Evolutionary conservation across 139 green algal species (phyloP), one percentile per base, ranked within the genome.

Genomic region (Eudorina sp.): DNA sequence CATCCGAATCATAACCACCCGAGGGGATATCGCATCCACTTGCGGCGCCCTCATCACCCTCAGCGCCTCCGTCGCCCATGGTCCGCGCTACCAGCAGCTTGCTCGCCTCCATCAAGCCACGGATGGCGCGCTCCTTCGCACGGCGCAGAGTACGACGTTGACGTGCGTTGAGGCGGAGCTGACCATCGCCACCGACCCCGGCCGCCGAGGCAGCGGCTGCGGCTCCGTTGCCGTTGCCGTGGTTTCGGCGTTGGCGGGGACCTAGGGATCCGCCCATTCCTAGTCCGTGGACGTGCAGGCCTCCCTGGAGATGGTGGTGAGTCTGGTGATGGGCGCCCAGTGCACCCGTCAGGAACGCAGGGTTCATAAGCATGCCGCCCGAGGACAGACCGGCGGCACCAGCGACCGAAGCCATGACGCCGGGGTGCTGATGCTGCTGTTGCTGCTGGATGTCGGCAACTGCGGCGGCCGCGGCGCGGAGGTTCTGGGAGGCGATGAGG

Each of bases 131-230:
- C 89, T 95, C 92, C 87, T 91, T 90, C 3, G 92, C 92, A 4
- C 92, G 75, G 36, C 92, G 89, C 88, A 95, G 90, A 7, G 92
- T 95, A n/a, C 92, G 90, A n/a, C 92, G 92, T 90, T 95, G 92
- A 2, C 92, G 90, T 4, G 92, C 90, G 77, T 95, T 95, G 1
- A 95, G 75, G 31, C 90, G 84, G 11, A 89, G 84, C 48, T 86
- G 83, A 9, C 88, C 89, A n/a, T 92, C 91, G 4, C 55, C 78
- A 18, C 70, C 84, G 27, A 68, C 80, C 31, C 48, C 23, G 8
- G 48, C 21, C 18, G 48, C 45, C 1, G 48, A 31, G 51, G 29
- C 25, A 23, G 70, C 80, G 31, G 11, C 34, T 36, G 34, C 64
- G 13, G 19, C 31, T 16, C 34, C 36, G 16, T 55, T 8, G 36